Percentiles rank a stretch among this genome's conserved stretches.
These are phyloP conservation scores for Exophiala bonariae DNA, from an alignment of 2,329 filamentous ascomycete genomes.

Conservation along the genomic window DNA sequence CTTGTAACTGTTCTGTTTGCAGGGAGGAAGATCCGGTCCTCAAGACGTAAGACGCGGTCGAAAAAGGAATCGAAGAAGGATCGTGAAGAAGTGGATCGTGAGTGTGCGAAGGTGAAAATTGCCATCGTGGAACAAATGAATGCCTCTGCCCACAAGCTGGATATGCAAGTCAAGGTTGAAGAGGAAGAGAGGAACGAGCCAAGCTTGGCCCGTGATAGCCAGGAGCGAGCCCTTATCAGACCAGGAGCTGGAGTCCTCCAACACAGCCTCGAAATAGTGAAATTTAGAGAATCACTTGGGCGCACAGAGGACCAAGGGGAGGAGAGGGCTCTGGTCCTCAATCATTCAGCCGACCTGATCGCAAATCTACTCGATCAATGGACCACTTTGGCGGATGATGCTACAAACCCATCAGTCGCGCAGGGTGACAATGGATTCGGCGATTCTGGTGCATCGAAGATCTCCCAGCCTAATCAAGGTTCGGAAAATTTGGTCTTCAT, in stretches of 20 bases:
- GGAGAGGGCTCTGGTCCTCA: slow-evolving; percentile 1
- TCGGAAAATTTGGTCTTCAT: no score
- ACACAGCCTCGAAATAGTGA: neutral
- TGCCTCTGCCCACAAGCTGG: neutral
- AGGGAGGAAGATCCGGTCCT: slow-evolving; percentile 4
- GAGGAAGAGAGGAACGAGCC: slow-evolving; percentile 2
- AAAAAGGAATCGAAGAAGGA: neutral
- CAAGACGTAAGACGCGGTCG: neutral
- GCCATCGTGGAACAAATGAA: slow-evolving; percentile 9
- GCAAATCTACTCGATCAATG: slow-evolving; percentile 4
- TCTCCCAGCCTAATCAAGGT: no score
- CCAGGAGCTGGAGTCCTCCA: neutral
- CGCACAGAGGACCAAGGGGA: neutral
- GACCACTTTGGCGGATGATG: slow-evolving; percentile 5
- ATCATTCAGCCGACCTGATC: slow-evolving; percentile 2
- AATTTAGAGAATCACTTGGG: neutral
- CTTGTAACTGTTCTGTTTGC: slow-evolving; percentile 9
- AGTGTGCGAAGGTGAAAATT: slow-evolving; percentile 6
- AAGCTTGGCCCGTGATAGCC: neutral
- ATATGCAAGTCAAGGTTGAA: slow-evolving; percentile 6
- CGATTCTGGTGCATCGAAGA: no score
- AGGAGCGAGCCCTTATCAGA: neutral
- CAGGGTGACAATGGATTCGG: no score
- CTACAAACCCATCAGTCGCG: no score
- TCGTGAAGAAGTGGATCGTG: neutral